Evolutionary conservation across 1,284 basidiomycete genomes (phyloP), one percentile per base, ranked within the genome.

Genomic region (Phylloporus sp.): DNA sequence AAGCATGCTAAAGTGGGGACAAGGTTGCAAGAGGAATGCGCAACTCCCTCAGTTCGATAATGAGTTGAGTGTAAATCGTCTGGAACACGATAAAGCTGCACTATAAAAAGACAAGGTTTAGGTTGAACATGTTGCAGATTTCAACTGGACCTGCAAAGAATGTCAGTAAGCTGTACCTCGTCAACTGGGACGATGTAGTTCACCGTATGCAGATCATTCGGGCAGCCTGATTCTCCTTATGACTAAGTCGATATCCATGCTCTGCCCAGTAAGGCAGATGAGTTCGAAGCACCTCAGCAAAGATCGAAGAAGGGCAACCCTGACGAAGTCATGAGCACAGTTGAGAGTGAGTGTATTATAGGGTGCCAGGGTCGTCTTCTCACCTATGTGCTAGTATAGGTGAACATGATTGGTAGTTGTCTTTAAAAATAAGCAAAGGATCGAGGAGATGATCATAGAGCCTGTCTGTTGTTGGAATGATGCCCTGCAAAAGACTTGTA

Each of bases 281-380:
- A 95, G 77, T 86, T 99, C 25, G 92, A 95, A 74, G 85, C 89
- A 60, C 87, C 91, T 68, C 94, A 96, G 76, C 92, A 92, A 75
- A 90, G 92, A 43, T 92, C 96, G 90, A 95, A 94, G 82, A 98
- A 97, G 81, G 88, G 99, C 73, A 99, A 99, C 76, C 92, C 93
- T n/a, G n/a, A n/a, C 10, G 98, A 98, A 81, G 96, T 97, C 63
- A 90, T 98, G 84, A 94, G 93, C 76, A 97, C 96, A 94, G 96
- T 99, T 69, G 97, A 99, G 75, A 92, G 95, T 96, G 71, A 65
- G 89, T 81, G 4, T 2, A 29, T 37, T 35, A 19, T 25, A 12
- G 39, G 45, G 45, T 2, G 14, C 35, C 43, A 14, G 47, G 41
- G 47, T 62, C 8, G 10, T 55, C 37, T 8, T 25, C 59, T 66